Percentiles rank a stretch among this genome's conserved stretches.
Evolutionary conservation across 345 rosid species (phyloP).

Genomic region (Balakata baccata): DNA sequence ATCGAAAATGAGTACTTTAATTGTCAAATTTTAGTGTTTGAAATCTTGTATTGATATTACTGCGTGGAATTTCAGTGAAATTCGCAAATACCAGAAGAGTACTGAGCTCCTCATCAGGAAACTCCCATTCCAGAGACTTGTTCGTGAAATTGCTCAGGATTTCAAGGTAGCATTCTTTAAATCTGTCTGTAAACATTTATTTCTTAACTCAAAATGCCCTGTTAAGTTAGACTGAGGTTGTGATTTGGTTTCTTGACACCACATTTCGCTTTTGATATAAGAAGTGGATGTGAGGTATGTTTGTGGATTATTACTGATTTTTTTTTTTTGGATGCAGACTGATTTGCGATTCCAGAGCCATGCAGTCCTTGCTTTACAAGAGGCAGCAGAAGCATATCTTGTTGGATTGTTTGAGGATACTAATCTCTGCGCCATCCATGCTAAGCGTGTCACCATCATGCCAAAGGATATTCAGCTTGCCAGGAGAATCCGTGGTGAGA

Average conservation of each 20-base stretch:
- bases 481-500: constrained; percentile 24
- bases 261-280: too few relatives aligned
- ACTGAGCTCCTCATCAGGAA: constrained; percentile 28
- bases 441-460: constrained; percentile 25
- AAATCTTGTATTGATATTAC: neutral
- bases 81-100: constrained; percentile 27
- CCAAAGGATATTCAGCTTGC: constrained; percentile 22
- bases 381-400: constrained; percentile 27
- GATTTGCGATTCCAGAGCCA: constrained; percentile 29
- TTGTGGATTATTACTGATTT: neutral
- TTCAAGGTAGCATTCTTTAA: constrained; percentile 8
- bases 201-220: neutral
- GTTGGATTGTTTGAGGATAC: constrained; percentile 27
- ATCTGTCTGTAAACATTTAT: neutral
- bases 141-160: constrained; percentile 32
- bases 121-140: constrained; percentile 30
- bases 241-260: too few relatives aligned
- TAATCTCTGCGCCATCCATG: constrained; percentile 24
- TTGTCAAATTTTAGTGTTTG: neutral
- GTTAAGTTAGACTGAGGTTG: neutral
- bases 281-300: neutral
- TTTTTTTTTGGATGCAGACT: constrained; percentile 6
- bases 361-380: constrained; percentile 22
- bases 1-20: neutral
- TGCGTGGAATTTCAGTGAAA: constrained; percentile 14